phyloP scores from a whole-genome alignment of 805 yeast species.

The Myxozyma mucilagina region DNA sequence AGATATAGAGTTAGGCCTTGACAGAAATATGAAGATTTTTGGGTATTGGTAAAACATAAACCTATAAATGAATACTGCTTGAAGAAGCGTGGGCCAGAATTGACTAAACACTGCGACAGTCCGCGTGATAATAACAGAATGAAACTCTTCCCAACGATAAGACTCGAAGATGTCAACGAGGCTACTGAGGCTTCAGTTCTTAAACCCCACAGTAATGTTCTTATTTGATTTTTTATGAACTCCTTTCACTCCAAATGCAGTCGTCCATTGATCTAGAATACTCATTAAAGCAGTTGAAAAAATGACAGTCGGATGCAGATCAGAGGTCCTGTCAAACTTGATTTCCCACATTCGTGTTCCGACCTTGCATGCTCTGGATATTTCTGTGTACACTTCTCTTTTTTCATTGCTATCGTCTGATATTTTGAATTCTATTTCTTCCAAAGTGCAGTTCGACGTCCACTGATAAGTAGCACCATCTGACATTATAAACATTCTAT shows the following conservation, averaged over 20 bases:
- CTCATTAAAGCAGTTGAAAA: conserved; percentile 60
- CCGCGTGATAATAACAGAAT: not conserved
- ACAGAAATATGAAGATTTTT: no score
- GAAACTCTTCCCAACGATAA: not conserved
- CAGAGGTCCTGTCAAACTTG: not conserved
- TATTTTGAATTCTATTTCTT: conserved; percentile 40
- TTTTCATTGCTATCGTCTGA: not conserved
- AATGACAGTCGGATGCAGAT: conserved; percentile 43
- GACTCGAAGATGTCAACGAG: not conserved
- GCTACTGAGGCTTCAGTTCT: not conserved
- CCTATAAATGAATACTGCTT: no score
- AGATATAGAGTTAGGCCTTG: no score
- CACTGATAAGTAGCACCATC: conserved; percentile 66
- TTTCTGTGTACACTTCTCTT: not conserved
- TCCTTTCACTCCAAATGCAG: conserved; percentile 62
- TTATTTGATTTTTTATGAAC: conserved; percentile 38
- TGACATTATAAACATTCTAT: conserved; percentile 59
- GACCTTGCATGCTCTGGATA: not conserved
- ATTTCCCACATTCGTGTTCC: conserved; percentile 3
- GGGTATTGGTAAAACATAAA: no score
- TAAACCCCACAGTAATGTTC: conserved; percentile 14
- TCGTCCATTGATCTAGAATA: conserved; percentile 67
- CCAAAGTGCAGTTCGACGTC: conserved; percentile 61
- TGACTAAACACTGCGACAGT: not conserved
- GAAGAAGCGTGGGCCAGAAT: not conserved